Percentiles rank a stretch among this genome's conserved stretches.
Conservation (phyloP, 2,329 filamentous ascomycete genomes). For the Chaetothyriales sp. region DNA sequence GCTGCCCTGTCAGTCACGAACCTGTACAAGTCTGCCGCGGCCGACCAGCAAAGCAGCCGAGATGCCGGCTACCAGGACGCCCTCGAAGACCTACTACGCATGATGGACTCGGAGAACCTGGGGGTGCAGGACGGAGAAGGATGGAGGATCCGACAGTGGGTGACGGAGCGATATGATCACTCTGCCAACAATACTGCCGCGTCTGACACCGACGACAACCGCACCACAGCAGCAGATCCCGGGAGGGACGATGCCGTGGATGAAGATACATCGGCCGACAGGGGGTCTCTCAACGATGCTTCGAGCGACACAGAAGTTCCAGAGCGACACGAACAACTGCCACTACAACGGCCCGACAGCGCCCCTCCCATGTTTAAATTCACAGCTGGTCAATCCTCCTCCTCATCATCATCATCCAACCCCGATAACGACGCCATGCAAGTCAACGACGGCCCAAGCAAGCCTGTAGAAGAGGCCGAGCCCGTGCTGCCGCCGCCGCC, state of each 20-base stretch:
- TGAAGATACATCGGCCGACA: slow-evolving; percentile 10
- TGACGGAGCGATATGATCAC: slow-evolving; percentile 33
- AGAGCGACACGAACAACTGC: slow-evolving; percentile 15
- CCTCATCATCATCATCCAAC: no score
- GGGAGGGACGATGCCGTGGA: slow-evolving; percentile 22
- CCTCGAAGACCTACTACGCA: slow-evolving; percentile 71
- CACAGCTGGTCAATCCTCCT: no score
- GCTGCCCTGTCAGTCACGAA: slow-evolving; percentile 91
- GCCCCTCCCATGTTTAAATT: slow-evolving; percentile 12
- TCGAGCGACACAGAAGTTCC: slow-evolving; percentile 8
- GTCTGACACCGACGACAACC: slow-evolving; percentile 31
- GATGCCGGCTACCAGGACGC: slow-evolving; percentile 85
- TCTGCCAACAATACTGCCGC: slow-evolving; percentile 18
- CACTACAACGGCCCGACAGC: background rate
- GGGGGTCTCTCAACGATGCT: slow-evolving; percentile 18
- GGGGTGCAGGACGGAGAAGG: slow-evolving; percentile 68
- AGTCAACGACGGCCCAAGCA: slow-evolving; percentile 22
- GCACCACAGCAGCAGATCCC: slow-evolving; percentile 23
- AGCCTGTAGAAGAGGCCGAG: slow-evolving; percentile 8
- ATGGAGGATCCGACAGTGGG: slow-evolving; percentile 48
- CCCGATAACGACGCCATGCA: slow-evolving; percentile 25
- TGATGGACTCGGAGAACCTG: slow-evolving; percentile 68
- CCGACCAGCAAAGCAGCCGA: slow-evolving; percentile 59
- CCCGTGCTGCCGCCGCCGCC: slow-evolving; percentile 16
- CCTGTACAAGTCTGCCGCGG: slow-evolving; percentile 80